Evolutionary conservation across 1,284 basidiomycete species (phyloP).

Genomic region (Ustilago vetiveriae): DNA sequence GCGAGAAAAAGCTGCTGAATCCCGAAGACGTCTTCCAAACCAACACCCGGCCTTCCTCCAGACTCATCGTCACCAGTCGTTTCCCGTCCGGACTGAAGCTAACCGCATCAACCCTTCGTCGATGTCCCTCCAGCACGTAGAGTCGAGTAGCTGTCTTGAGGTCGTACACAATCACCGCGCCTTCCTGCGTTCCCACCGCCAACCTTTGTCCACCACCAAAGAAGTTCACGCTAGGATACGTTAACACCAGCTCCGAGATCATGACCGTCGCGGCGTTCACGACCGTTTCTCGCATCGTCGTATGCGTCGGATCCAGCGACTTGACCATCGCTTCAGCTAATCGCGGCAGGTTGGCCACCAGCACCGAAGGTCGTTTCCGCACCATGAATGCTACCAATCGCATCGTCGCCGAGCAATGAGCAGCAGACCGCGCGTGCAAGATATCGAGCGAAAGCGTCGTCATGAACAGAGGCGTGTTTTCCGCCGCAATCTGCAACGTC

Average conservation of each 20-base stretch:
- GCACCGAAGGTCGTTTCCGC: conserved; percentile 75
- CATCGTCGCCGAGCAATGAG: conserved; percentile 87
- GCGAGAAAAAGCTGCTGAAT: conserved; percentile 84
- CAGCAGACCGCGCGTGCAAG: conserved; percentile 78
- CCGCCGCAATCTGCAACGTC: conserved; percentile 83
- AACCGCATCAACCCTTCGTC: conserved; percentile 34
- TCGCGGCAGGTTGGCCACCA: conserved; percentile 85
- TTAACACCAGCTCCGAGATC: conserved; percentile 76
- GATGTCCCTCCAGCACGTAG: conserved; percentile 90
- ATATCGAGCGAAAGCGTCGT: conserved; percentile 92
- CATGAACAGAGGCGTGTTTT: conserved; percentile 91
- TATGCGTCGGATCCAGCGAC: conserved; percentile 90
- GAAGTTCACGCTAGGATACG: conserved; percentile 92
- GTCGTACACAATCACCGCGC: conserved; percentile 86
- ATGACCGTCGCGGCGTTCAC: conserved; percentile 92
- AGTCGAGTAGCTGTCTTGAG: conserved; percentile 92
- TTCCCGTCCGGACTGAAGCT: conserved; percentile 89
- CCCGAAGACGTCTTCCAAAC: conserved; percentile 68
- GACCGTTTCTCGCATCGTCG: conserved; percentile 83
- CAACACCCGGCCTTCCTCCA: conserved; percentile 75
- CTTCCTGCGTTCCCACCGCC: conserved; percentile 92
- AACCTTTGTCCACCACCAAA: conserved; percentile 84
- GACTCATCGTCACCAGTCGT: conserved; percentile 83
- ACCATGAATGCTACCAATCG: conserved; percentile 93
- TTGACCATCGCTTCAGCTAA: conserved; percentile 95